Evolutionary conservation across 768 basidiomycete species (phyloP).

Genomic region (Serpula lacrymans): DNA sequence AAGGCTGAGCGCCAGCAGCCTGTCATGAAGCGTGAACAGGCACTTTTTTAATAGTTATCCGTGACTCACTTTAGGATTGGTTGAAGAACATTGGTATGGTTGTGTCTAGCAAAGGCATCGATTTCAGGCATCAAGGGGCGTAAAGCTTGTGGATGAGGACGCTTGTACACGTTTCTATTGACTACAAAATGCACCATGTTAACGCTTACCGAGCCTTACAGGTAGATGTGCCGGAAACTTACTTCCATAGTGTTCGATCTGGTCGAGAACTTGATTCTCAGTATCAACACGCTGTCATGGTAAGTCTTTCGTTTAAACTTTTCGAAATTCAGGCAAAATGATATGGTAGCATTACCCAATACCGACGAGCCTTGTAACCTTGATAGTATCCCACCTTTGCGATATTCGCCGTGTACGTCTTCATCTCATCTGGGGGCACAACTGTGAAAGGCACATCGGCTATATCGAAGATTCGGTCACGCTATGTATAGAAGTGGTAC

Average conservation of each 20-base stretch:
- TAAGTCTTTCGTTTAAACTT: background rate
- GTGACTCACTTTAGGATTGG: constrained; percentile 19
- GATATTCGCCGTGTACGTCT: constrained; percentile 32
- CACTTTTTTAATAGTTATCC: background rate
- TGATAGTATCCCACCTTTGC: constrained; percentile 45
- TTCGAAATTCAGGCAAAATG: background rate
- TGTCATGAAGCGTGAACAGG: constrained; percentile 4
- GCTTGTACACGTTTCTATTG: constrained; percentile 21
- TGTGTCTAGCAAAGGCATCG: constrained; percentile 23
- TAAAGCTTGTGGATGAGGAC: constrained; percentile 24
- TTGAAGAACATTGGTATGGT: constrained; percentile 26
- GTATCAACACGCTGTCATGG: constrained; percentile 26
- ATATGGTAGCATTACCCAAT: constrained; percentile 49
- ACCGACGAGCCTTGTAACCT: constrained; percentile 52
- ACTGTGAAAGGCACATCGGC: constrained; percentile 37
- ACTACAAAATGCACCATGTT: constrained; percentile 11
- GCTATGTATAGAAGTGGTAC: constrained; percentile 24
- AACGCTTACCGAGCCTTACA: background rate
- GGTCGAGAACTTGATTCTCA: constrained; percentile 32
- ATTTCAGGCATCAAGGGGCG: constrained; percentile 28
- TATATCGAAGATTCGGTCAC: constrained; percentile 39
- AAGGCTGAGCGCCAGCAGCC: constrained; percentile 30
- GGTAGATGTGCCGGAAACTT: constrained; percentile 4
- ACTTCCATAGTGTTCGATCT: constrained; percentile 31
- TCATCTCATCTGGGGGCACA: constrained; percentile 36